These are phyloP conservation scores for Cryptosporidium sp. DNA, from an alignment of 169 alveolate species.

Conservation along the genomic window DNA sequence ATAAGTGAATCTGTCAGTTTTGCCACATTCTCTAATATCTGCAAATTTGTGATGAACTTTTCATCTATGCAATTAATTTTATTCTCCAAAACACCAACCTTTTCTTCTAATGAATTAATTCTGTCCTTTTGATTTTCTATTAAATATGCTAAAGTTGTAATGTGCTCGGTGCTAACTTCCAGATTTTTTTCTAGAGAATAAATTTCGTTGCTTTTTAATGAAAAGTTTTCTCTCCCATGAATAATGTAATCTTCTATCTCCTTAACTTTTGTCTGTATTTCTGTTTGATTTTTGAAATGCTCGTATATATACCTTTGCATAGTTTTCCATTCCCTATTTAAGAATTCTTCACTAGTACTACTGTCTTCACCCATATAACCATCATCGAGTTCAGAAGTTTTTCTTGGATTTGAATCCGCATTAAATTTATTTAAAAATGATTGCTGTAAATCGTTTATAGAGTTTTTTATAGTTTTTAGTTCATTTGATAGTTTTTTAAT, in stretches of 20 bases:
- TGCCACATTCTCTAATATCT: conserved; percentile 37
- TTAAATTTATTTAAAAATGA: background rate
- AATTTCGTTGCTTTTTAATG: background rate
- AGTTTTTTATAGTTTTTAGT: conserved; percentile 16
- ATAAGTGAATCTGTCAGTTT: conserved; percentile 24
- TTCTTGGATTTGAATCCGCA: background rate
- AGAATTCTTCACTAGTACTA: background rate
- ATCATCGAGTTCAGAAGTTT: background rate
- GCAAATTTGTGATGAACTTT: conserved; percentile 1
- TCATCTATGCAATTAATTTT: background rate
- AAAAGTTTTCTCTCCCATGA: background rate
- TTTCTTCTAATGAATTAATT: conserved; percentile 5
- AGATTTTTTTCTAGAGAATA: background rate
- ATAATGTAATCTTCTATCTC: conserved; percentile 41
- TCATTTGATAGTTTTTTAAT: conserved; percentile 38
- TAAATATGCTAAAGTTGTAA: conserved; percentile 42
- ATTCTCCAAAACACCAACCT: background rate
- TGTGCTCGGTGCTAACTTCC: conserved; percentile 50
- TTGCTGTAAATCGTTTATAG: background rate
- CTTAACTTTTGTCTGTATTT: conserved; percentile 16
- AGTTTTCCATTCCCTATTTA: conserved; percentile 38
- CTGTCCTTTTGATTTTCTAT: conserved; percentile 20
- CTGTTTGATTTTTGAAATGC: conserved; percentile 43
- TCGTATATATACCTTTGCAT: conserved; percentile 49
- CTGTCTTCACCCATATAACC: background rate